phyloP scores from a whole-genome alignment of 768 basidiomycete species.

The Tylopilus felleus region DNA sequence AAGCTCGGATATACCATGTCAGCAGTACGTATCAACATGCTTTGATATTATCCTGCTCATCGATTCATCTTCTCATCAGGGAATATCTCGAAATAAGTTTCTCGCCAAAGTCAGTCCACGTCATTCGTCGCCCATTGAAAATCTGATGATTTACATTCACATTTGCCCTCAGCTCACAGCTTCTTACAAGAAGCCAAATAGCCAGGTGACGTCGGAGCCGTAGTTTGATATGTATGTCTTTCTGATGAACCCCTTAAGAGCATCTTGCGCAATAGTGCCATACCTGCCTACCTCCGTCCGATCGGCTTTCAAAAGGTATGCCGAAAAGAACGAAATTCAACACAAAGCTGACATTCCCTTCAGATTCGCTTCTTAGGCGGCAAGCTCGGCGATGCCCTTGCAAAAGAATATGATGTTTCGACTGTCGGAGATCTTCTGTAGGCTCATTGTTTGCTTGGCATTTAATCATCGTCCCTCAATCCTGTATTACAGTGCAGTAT shows the following conservation, averaged over 20 bases:
- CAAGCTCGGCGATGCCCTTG: slow-evolving; percentile 86
- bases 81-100: slow-evolving; percentile 91
- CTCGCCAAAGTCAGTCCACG: slow-evolving; percentile 72
- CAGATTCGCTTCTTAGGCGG: slow-evolving; percentile 95
- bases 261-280: slow-evolving; percentile 77
- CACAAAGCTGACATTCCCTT: slow-evolving; percentile 3
- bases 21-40: slow-evolving; percentile 52
- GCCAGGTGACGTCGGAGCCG: slow-evolving; percentile 52
- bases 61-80: slow-evolving; percentile 41
- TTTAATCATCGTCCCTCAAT: slow-evolving; percentile 1
- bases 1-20: slow-evolving; percentile 91
- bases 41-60: not conserved
- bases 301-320: slow-evolving; percentile 84
- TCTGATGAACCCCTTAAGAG: slow-evolving; percentile 46
- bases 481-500: slow-evolving; percentile 44
- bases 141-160: slow-evolving; percentile 3
- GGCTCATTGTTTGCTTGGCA: slow-evolving; percentile 29
- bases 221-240: not conserved
- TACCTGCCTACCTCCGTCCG: slow-evolving; percentile 79
- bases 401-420: slow-evolving; percentile 82
- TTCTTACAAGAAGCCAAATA: slow-evolving; percentile 88
- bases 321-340: not conserved
- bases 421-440: slow-evolving; percentile 90
- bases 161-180: slow-evolving; percentile 62
- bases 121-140: not conserved